A percentile compares a stretch with the other conserved stretches of the same genome.
Evolutionary conservation across 805 yeast genomes (phyloP).

Genomic region (Danielia oregonensis): DNA sequence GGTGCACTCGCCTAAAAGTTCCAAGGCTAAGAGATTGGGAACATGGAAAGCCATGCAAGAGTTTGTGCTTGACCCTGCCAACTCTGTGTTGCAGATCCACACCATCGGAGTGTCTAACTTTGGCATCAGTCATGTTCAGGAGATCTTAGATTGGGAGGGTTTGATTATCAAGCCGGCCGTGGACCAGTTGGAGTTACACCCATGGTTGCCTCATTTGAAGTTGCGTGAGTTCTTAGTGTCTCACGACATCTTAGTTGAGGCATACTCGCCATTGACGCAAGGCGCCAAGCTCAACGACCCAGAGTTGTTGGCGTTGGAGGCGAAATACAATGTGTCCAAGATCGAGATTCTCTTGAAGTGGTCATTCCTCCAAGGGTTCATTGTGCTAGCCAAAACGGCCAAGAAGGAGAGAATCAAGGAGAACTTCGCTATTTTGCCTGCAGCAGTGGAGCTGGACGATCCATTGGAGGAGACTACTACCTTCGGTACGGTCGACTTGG

Average conservation of each 20-base stretch:
- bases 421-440: constrained; percentile 52
- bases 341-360: constrained; percentile 70
- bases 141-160: constrained; percentile 54
- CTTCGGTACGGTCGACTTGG: constrained; percentile 39
- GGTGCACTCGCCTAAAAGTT: constrained; percentile 50
- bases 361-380: constrained; percentile 68
- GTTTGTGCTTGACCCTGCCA: constrained; percentile 45
- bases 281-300: constrained; percentile 58
- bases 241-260: constrained; percentile 60
- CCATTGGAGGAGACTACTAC: constrained; percentile 21
- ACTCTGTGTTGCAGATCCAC: constrained; percentile 53
- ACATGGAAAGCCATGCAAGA: constrained; percentile 77
- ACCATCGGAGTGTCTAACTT: constrained; percentile 80
- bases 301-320: constrained; percentile 45
- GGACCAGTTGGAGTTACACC: constrained; percentile 81
- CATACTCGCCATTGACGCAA: constrained; percentile 75
- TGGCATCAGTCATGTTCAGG: constrained; percentile 56
- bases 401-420: constrained; percentile 47
- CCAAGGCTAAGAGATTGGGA: constrained; percentile 45
- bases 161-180: constrained; percentile 54
- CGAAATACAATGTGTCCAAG: constrained; percentile 45
- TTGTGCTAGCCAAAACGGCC: constrained; percentile 67
- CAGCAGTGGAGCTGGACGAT: constrained; percentile 18
- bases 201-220: constrained; percentile 70
- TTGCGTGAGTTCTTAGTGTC: constrained; percentile 57